Evolutionary conservation across 2,329 filamentous ascomycete genomes (phyloP).

Genomic region (Akanthomyces muscarius): DNA sequence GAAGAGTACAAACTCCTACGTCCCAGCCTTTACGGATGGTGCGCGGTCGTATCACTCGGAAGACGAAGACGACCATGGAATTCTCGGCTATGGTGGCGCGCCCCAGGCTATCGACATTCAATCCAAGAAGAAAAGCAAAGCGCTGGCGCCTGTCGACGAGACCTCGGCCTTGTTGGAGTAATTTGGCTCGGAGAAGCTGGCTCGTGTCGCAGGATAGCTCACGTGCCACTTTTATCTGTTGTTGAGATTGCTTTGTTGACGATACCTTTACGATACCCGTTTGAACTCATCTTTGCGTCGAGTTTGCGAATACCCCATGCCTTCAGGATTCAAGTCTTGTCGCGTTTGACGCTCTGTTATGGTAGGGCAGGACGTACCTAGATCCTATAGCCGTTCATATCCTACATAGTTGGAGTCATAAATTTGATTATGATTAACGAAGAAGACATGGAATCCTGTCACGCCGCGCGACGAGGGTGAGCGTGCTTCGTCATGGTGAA

Average conservation of each 20-base stretch:
- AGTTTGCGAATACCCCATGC: constrained; percentile 1
- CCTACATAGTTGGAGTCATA: not conserved
- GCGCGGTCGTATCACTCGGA: constrained; percentile 16
- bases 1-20: not conserved
- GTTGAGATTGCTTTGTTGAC: not conserved
- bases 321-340: not conserved
- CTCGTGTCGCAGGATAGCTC: not conserved
- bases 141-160: constrained; percentile 5
- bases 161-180: constrained; percentile 10
- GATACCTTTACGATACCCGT: not conserved
- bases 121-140: constrained; percentile 14
- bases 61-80: not conserved
- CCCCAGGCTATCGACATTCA: constrained; percentile 10
- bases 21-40: constrained; percentile 15
- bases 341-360: not conserved
- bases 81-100: not conserved
- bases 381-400: not conserved
- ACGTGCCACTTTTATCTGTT: not conserved
- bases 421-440: not conserved
- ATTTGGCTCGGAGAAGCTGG: not conserved
- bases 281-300: not conserved
- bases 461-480: not conserved
- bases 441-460: not conserved
- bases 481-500: too few relatives aligned
- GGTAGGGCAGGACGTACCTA: not conserved